Evolutionary conservation across 192 early-diverging fungal species (phyloP), one percentile per base, ranked within the genome.

Genomic region (Umbelopsis vinacea): DNA sequence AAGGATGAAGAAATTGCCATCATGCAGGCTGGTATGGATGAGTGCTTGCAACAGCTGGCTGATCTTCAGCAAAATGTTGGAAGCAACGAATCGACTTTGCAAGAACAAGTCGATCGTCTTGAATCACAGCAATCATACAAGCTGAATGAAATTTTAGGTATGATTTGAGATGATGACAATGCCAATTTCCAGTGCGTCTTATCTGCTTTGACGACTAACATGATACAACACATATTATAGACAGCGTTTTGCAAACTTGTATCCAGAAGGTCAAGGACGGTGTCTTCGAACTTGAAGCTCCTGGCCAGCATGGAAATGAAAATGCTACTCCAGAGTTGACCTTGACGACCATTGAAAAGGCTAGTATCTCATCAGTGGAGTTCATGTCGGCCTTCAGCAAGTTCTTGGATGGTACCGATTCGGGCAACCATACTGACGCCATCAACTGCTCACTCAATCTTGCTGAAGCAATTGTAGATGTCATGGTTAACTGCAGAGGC

Each of bases 261-360:
- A 89, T 94, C 37, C 84, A 89, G 77, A 94, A 93, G 79, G 89
- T 97, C 40, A 91, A 96, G 70, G 96, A 98, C 74, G 87, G 94
- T 15, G 86, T 96, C 23, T 96, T 95, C 73, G 89, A 95, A 69
- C 79, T 97, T 22, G 93, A 94, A 73, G 84, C 89, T 23, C 90
- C 95, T 33, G 86, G 90, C 21, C 90, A 92, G 67, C 86, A 89
- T 50, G 94, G 95, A 21, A 97, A 97, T 77, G 87, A 90, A 71
- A 93, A 94, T 17, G 89, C 93, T 0, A 94, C 95, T 0, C 93
- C 95, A 6, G 95, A 97, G 81, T 95, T 95, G 72, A 93, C 93
- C 12, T 84, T 97, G 38, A 92, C 95, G 0, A 92, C 96, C 76
- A 88, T 97, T 66, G 97, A 98, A 79, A 93, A 92, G 71, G 90